Evolutionary conservation across 148 eudicot genomes (phyloP).

Genomic region (Silene conica): DNA sequence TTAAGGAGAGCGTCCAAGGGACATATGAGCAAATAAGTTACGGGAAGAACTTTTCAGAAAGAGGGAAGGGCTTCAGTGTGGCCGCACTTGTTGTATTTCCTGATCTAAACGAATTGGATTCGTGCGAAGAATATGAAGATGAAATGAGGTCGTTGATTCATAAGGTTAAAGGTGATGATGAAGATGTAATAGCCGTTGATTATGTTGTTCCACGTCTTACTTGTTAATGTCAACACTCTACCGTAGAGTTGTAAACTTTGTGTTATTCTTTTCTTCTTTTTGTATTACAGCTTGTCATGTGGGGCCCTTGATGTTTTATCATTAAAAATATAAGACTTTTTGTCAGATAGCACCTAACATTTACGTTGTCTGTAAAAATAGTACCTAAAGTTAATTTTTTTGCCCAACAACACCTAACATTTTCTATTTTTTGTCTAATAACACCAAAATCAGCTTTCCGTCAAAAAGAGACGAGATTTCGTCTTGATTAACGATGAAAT

Average conservation of each 20-base stretch:
- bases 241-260: background rate
- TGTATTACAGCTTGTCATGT: background rate
- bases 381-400: too few species aligned
- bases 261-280: background rate
- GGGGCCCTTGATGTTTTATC: background rate
- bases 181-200: conserved; percentile 23
- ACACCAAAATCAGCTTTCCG: too few species aligned
- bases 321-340: too few species aligned
- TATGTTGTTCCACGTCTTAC: conserved; percentile 33
- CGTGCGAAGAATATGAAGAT: conserved; percentile 36
- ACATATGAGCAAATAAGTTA: conserved; percentile 30
- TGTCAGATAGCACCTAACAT: too few species aligned
- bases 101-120: conserved; percentile 36
- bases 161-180: conserved; percentile 12
- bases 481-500: too few species aligned
- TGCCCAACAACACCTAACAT: too few species aligned
- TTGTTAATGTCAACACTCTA: background rate
- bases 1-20: background rate
- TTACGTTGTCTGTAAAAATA: too few species aligned
- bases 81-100: conserved; percentile 27
- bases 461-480: too few species aligned
- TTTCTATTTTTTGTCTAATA: too few species aligned
- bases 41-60: conserved; percentile 25
- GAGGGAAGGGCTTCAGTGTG: conserved; percentile 25
- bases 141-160: conserved; percentile 20